Evolutionary conservation across 2,329 filamentous ascomycete genomes (phyloP), one percentile per base, ranked within the genome.

Genomic region (Dothistroma pini): DNA sequence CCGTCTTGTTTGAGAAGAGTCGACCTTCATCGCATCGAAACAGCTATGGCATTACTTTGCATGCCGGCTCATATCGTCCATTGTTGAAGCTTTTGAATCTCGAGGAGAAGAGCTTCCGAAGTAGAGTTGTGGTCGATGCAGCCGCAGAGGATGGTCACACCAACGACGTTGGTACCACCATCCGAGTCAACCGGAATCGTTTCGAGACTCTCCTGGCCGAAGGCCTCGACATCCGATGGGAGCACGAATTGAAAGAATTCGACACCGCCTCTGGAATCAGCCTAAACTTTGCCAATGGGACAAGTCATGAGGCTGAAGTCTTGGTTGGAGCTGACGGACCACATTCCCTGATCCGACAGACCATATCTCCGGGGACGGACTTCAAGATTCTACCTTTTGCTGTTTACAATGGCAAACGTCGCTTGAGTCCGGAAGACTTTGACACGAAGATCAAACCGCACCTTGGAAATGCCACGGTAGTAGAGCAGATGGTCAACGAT

Each of bases 1-100:
- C 64, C 7, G 62, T 70, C n/a, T 49, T 79, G 10, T 76, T 74
- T 58, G 76, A 79, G 51, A 71, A 71, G 57, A 69, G 66, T 29
- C 54, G 66, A 4, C 29, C 35, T 3, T 66, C 69, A 4, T 60
- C 63, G 2, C 64, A 69, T 5, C 65, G 73, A 47, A 68, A 76
- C 62, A 70, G 65, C 19, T 79, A 79, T 61, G 75, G 71, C 53
- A 78, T 79, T 34, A 78, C 76, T 3, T 66, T 79, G 2, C 68
- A 75, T 41, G 61, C 69, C 7, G 65, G 64, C 1, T 61, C 72
- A 0, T 78, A 75, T 58, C 60, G 60, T 29, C 72, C 71, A 1
- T 62, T 79, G 0, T 65, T 77, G 2, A 64, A 68, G 14, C 55
- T 71, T 2, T 65, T 78, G 0, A 63, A 70, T 6, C 64, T 76